A percentile compares a stretch with the other conserved stretches of the same genome.
These are phyloP conservation scores for Karstenula rhodostoma DNA, from an alignment of 2,329 filamentous ascomycete species.

Conservation along the genomic window DNA sequence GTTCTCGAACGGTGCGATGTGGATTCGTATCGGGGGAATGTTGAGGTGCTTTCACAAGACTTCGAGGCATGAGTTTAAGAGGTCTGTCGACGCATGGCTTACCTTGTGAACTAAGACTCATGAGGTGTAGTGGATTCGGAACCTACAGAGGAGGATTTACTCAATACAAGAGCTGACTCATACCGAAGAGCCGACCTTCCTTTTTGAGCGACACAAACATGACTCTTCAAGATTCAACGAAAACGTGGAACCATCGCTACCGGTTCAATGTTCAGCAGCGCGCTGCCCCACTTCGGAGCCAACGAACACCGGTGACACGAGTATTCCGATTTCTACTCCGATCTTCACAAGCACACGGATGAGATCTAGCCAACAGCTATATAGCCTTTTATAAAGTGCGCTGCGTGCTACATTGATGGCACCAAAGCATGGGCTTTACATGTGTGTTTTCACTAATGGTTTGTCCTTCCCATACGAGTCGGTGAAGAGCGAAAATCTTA, in stretches of 20 bases:
- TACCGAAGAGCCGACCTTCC: not conserved
- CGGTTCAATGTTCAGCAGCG: no score
- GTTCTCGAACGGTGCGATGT: not conserved
- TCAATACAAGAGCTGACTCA: not conserved
- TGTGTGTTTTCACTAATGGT: no score
- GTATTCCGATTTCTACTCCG: not conserved
- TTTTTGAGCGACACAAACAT: not conserved
- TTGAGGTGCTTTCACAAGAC: not conserved
- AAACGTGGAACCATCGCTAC: no score
- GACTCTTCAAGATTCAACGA: no score
- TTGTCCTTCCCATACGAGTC: no score
- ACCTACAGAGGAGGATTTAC: not conserved
- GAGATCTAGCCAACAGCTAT: not conserved
- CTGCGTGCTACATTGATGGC: no score
- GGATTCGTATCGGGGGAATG: not conserved
- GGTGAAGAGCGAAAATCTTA: no score
- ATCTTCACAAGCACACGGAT: not conserved
- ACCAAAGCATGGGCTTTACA: no score
- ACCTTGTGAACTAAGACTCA: not conserved
- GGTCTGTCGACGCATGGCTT: not conserved
- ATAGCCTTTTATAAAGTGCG: no score
- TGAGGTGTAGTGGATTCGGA: not conserved
- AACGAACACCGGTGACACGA: not conserved
- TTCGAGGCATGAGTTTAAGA: not conserved
- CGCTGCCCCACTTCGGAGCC: no score